These are phyloP conservation scores for Mucuna pruriens DNA, from an alignment of 306 rosid species.

Conservation along the genomic window DNA sequence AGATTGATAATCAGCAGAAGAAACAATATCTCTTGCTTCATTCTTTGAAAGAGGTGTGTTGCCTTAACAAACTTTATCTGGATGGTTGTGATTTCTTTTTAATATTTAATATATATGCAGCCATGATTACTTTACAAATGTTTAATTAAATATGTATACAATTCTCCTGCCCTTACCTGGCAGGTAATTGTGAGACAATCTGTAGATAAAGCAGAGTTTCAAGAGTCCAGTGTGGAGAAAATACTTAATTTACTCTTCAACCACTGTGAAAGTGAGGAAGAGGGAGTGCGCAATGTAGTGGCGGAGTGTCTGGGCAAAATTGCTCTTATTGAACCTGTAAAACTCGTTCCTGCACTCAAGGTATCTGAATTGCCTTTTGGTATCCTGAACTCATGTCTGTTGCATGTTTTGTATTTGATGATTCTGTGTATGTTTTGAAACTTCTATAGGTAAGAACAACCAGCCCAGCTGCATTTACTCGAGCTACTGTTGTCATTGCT, in stretches of 20 bases:
- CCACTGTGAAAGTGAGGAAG: conserved; percentile 98
- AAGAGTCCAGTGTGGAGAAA: conserved; percentile 96
- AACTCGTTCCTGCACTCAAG: conserved; percentile 98
- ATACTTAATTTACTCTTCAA: conserved; percentile 92
- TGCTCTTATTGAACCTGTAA: conserved; percentile 95
- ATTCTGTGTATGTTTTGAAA: conserved; percentile 32
- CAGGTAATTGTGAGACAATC: conserved; percentile 97
- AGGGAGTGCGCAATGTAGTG: conserved; percentile 97
- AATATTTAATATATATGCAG: background rate
- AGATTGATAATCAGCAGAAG: conserved; percentile 99
- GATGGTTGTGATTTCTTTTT: background rate
- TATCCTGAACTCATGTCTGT: conserved; percentile 32
- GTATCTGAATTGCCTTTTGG: conserved; percentile 47
- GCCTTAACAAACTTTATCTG: conserved; percentile 30
- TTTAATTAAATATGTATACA: background rate
- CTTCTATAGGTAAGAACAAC: conserved; percentile 74
- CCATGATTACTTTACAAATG: conserved; percentile 1
- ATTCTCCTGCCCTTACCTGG: conserved; percentile 37
- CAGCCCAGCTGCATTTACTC: conserved; percentile 93
- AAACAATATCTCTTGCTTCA: conserved; percentile 98
- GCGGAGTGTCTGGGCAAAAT: conserved; percentile 98
- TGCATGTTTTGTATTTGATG: conserved; percentile 33
- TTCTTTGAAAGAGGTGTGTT: conserved; percentile 92
- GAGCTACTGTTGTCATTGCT: conserved; percentile 99
- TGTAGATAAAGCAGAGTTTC: conserved; percentile 94